Evolutionary conservation across 257 asterid species (phyloP).

Genomic region (Nicotiana knightiana): DNA sequence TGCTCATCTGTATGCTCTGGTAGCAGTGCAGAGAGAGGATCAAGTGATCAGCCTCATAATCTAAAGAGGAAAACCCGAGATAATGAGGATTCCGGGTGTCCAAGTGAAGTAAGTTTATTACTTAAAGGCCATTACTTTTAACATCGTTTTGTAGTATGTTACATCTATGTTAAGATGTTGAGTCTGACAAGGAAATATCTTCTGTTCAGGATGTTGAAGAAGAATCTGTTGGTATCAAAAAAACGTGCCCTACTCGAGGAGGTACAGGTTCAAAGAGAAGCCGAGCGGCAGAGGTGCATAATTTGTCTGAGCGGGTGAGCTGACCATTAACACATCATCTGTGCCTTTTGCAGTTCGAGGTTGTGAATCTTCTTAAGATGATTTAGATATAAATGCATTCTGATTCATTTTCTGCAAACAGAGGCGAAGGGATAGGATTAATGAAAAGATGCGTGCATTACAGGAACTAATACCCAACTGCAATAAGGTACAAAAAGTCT

Average conservation of each 20-base stretch:
- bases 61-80: slow-evolving; percentile 62
- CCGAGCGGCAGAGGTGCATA: slow-evolving; percentile 97
- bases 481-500: slow-evolving; percentile 58
- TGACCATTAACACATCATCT: background rate
- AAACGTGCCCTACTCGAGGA: slow-evolving; percentile 38
- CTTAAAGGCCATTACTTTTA: background rate
- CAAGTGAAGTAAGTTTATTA: slow-evolving; percentile 61
- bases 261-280: slow-evolving; percentile 72
- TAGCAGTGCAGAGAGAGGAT: slow-evolving; percentile 63
- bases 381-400: slow-evolving; percentile 6
- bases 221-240: slow-evolving; percentile 55
- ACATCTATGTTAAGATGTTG: background rate
- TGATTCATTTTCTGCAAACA: slow-evolving; percentile 30
- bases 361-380: background rate
- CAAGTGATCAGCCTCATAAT: slow-evolving; percentile 51
- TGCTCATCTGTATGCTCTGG: slow-evolving; percentile 94
- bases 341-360: background rate
- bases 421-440: slow-evolving; percentile 91
- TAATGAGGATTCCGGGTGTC: slow-evolving; percentile 58
- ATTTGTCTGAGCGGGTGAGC: slow-evolving; percentile 94
- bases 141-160: background rate
- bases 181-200: slow-evolving; percentile 7
- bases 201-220: slow-evolving; percentile 65
- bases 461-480: slow-evolving; percentile 98
- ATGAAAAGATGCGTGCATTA: slow-evolving; percentile 95